Evolutionary conservation across 257 asterid species (phyloP).

Genomic region (Gentiana straminea): DNA sequence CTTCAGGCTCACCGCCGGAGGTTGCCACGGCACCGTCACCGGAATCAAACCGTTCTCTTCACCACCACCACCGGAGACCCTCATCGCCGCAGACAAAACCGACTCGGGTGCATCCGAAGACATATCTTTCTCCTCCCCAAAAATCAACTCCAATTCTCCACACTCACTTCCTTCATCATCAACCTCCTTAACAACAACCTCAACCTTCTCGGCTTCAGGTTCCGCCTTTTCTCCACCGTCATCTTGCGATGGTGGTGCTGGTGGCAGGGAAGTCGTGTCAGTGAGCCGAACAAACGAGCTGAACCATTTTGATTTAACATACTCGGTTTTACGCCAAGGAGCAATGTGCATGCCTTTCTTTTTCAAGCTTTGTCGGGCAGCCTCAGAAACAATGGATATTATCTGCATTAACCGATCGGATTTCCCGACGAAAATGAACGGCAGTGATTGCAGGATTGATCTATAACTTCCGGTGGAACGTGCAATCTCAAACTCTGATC

Average conservation of each 20-base stretch:
- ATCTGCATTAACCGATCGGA: slow-evolving; percentile 72
- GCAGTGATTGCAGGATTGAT: slow-evolving; percentile 49
- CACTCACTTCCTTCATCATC: slow-evolving; percentile 26
- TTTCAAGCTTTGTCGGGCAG: slow-evolving; percentile 66
- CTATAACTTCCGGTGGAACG: slow-evolving; percentile 64
- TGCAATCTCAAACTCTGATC: slow-evolving; percentile 88
- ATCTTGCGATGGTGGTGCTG: slow-evolving; percentile 20
- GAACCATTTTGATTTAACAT: slow-evolving; percentile 76
- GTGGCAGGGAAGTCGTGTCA: too few species aligned
- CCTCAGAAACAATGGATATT: slow-evolving; percentile 65
- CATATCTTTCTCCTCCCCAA: slow-evolving; percentile 30
- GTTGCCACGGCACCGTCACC: slow-evolving; percentile 51
- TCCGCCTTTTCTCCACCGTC: slow-evolving; percentile 12
- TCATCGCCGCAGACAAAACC: slow-evolving; percentile 24
- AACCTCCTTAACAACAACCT: neutral
- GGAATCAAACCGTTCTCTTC: slow-evolving; percentile 19
- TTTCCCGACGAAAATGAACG: slow-evolving; percentile 72
- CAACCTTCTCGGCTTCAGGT: slow-evolving; percentile 5
- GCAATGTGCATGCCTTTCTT: slow-evolving; percentile 95
- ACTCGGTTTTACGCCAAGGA: slow-evolving; percentile 92
- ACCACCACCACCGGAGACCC: slow-evolving; percentile 6
- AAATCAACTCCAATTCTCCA: slow-evolving; percentile 59
- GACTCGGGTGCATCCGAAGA: slow-evolving; percentile 13
- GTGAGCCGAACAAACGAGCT: slow-evolving; percentile 27
- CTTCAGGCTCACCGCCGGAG: slow-evolving; percentile 64